Evolutionary conservation across 768 basidiomycete species (phyloP), one percentile per base, ranked within the genome.

Genomic region (Lactifluus subvellereus): DNA sequence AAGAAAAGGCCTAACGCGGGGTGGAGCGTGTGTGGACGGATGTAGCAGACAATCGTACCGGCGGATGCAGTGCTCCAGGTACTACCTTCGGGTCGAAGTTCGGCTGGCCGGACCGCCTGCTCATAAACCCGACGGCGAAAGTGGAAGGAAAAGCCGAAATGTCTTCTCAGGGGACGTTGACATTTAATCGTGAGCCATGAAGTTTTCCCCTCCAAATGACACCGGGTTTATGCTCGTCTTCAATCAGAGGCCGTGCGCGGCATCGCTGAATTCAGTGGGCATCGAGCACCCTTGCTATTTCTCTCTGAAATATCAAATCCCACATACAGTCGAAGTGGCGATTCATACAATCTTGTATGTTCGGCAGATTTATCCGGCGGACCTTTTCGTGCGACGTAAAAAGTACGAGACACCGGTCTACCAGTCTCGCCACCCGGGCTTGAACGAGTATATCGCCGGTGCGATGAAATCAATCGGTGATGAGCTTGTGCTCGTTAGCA

Each of bases 321-420:
- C 18, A 38, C 40, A 0, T 37, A 11, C 59, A 98, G 96, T 98
- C 68, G 96, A 98, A 71, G 90, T 95, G 35, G 91, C 91, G 10
- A 87, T 97, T 63, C 95, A 98, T 71, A 87, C 87, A 4, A 92
- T 98, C 65, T 82, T 98, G 6, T 97, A 91, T 70, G 84, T 94
- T 33, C 87, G 96, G 20, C 88, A 90, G 67, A 80, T 98, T 54
- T 98, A 98, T 69, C 96, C 95, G 0, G 78, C 87, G 48, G 90
- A 91, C 59, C 79, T 97, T 20, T 98, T 98, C 72, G 80, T 89
- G 43, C 82, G 93, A 47, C 81, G 91, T 60, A 89, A 89, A 76
- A 94, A 94, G 72, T 97, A 94, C 73, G 86, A 92, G 63, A 88
- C 88, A 0, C 89, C 92, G 0, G 92, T 96, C 10, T 98, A 86